These are phyloP conservation scores for Cadophora malorum DNA, from an alignment of 2,329 filamentous ascomycete genomes.

Conservation along the genomic window DNA sequence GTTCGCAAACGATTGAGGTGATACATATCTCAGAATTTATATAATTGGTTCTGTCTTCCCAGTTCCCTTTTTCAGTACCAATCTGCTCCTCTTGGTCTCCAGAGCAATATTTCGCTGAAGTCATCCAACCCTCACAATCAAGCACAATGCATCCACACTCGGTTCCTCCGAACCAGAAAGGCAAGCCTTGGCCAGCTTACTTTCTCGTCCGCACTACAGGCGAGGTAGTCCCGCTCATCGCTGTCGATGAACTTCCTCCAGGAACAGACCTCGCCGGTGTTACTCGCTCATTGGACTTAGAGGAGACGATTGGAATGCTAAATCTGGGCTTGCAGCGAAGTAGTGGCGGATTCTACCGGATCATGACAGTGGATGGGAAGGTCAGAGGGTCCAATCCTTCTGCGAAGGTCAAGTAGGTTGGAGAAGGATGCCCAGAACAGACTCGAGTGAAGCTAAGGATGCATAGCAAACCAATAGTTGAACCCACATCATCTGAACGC, in stretches of 20 bases:
- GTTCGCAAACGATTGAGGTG: slow-evolving; percentile 8
- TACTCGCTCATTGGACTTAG: slow-evolving; percentile 45
- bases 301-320: slow-evolving; percentile 41
- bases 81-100: background rate
- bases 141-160: slow-evolving; percentile 5
- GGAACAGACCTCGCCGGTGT: slow-evolving; percentile 46
- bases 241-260: slow-evolving; percentile 57
- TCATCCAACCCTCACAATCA: background rate
- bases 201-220: slow-evolving; percentile 53
- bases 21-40: slow-evolving; percentile 1
- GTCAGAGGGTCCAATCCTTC: background rate
- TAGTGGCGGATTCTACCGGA: slow-evolving; percentile 32
- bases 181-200: slow-evolving; percentile 44
- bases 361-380: slow-evolving; percentile 19
- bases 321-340: slow-evolving; percentile 39
- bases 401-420: background rate
- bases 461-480: background rate
- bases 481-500: background rate
- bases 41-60: background rate
- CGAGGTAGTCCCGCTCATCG: slow-evolving; percentile 60
- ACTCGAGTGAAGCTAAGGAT: background rate
- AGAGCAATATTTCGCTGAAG: background rate
- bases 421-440: too few species aligned
- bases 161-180: slow-evolving; percentile 6
- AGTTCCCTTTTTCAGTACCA: background rate